Conservation (phyloP, 441 rosid species). For the Gossypium davidsonii region DNA sequence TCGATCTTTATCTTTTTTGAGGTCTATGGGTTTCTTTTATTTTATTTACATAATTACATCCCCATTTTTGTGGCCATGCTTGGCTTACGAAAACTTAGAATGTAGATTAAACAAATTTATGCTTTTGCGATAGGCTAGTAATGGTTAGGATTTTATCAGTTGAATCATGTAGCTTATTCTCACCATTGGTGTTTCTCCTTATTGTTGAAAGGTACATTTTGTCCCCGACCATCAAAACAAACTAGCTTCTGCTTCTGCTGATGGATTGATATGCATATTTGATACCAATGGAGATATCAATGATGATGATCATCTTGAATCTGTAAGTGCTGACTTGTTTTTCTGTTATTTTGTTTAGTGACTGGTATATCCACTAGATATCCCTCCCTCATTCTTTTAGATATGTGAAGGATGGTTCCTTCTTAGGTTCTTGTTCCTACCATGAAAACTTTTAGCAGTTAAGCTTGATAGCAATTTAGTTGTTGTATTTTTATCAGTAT, state of each 20-base stretch:
- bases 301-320: constrained; percentile 79
- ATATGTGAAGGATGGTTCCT: not conserved
- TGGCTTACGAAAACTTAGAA: not conserved
- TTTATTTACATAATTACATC: not conserved
- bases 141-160: not conserved
- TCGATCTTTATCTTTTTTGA: not conserved
- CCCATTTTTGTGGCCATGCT: not conserved
- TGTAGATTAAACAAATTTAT: not conserved
- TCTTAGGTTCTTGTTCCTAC: not conserved
- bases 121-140: not conserved
- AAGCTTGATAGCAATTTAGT: not conserved
- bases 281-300: constrained; percentile 70
- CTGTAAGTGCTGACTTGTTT: constrained; percentile 44
- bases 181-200: not conserved
- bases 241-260: constrained; percentile 82
- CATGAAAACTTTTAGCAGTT: not conserved
- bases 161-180: not conserved
- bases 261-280: constrained; percentile 78
- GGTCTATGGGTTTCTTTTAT: not conserved
- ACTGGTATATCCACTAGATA: not conserved
- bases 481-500: not conserved
- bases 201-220: constrained; percentile 57
- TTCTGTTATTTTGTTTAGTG: not conserved
- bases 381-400: not conserved
- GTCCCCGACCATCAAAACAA: constrained; percentile 59